These are phyloP conservation scores for Dimocarpus longan DNA, from an alignment of 345 rosid genomes.

Conservation along the genomic window DNA sequence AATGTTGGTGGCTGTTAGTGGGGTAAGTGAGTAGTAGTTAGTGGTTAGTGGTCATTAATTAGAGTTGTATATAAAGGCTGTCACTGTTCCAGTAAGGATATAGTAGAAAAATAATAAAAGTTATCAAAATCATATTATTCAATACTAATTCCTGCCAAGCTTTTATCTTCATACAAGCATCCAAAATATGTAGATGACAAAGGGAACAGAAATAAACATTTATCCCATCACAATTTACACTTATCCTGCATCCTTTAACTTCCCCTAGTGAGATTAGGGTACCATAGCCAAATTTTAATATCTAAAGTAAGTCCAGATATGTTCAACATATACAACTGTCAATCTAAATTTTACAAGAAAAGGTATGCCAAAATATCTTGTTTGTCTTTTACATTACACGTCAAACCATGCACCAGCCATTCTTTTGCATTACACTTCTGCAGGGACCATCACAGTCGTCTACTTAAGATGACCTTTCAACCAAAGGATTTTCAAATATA, in stretches of 20 bases:
- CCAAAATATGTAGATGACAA: not conserved
- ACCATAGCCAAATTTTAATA: not conserved
- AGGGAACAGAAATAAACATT: not conserved
- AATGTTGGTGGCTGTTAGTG: too few species aligned
- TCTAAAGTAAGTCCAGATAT: not conserved
- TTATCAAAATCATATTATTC: not conserved
- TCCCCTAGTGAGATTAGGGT: not conserved
- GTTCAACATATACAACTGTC: not conserved
- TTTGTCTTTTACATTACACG: not conserved
- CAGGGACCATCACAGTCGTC: conserved; percentile 2
- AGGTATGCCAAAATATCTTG: not conserved
- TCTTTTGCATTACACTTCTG: not conserved
- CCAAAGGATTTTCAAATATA: not conserved
- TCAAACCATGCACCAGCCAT: not conserved
- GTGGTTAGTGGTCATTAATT: too few species aligned
- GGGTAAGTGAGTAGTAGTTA: too few species aligned
- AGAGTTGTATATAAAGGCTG: too few species aligned
- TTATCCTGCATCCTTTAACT: not conserved
- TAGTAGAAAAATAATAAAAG: too few species aligned
- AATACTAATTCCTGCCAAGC: not conserved
- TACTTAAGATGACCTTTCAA: not conserved
- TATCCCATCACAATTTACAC: not conserved
- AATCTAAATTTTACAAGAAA: not conserved
- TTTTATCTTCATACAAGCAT: not conserved
- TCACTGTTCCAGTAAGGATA: too few species aligned